Conservation (phyloP, 1,284 basidiomycete species). For the Cutaneotrichosporon curvatum region DNA sequence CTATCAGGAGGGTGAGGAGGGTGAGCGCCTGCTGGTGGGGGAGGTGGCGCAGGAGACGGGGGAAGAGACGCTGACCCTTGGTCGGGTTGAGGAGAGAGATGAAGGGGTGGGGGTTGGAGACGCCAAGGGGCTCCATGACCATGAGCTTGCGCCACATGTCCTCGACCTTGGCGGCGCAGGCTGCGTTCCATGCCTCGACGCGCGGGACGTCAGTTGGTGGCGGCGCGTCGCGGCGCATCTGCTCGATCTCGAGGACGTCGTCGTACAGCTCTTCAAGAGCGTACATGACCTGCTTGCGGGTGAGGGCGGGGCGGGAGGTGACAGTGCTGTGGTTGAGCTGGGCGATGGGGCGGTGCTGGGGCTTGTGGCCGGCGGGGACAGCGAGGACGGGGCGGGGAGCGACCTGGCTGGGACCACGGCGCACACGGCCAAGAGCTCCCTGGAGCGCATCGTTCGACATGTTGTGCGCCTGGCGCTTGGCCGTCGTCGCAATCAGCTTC, state of each 20-base stretch:
- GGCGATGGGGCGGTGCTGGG: slow-evolving; percentile 43
- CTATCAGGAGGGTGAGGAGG: slow-evolving; percentile 81
- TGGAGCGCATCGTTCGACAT: slow-evolving; percentile 55
- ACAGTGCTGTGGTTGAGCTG: slow-evolving; percentile 33
- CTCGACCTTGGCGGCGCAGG: slow-evolving; percentile 58
- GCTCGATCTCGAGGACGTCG: slow-evolving; percentile 74
- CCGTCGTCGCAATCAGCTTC: slow-evolving; percentile 86
- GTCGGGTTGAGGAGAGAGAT: slow-evolving; percentile 79
- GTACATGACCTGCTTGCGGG: slow-evolving; percentile 67
- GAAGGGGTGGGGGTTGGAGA: slow-evolving; percentile 92
- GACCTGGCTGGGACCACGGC: slow-evolving; percentile 51
- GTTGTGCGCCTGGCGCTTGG: slow-evolving; percentile 75
- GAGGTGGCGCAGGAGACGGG: slow-evolving; percentile 82
- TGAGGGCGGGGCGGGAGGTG: slow-evolving; percentile 58
- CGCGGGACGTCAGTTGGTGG: slow-evolving; percentile 48
- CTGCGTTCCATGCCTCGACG: slow-evolving; percentile 57
- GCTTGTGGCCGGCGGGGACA: slow-evolving; percentile 54
- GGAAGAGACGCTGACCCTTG: slow-evolving; percentile 90
- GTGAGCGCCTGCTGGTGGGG: slow-evolving; percentile 73
- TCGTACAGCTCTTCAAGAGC: slow-evolving; percentile 85
- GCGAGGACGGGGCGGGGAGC: slow-evolving; percentile 94
- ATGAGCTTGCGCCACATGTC: slow-evolving; percentile 73
- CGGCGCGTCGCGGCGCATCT: slow-evolving; percentile 73
- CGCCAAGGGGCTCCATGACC: slow-evolving; percentile 84
- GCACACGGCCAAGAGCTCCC: slow-evolving; percentile 90